Evolutionary conservation across 2,329 filamentous ascomycete genomes (phyloP), one percentile per base, ranked within the genome.

Genomic region (Purpureocillium takamizusanense): DNA sequence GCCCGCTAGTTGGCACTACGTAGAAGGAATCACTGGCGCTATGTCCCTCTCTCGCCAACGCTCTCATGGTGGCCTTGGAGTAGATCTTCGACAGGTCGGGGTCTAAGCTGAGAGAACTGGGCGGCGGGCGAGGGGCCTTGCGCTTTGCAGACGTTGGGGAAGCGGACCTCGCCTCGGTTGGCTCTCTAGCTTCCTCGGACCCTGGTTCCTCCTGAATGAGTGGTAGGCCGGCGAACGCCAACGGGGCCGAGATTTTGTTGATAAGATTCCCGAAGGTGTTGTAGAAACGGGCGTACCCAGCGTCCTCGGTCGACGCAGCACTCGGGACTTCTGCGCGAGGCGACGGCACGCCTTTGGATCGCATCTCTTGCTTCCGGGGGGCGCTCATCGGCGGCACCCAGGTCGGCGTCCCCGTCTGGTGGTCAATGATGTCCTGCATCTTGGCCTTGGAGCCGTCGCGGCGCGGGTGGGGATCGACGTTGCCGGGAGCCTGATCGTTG

Each of bases 211-310:
- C 69, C 14, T 69, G 53, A 21, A 78, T 75, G 5, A 98, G 70
- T 1, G 92, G 92, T 8, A 98, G 74, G 1, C 90, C 90, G 4
- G 92, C 87, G 63, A 95, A 98, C 4, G 89, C 90, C 23, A 98
- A 69, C 2, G 89, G 89, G 0, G 89, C 88, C 0, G 90, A 94
- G 11, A 97, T 76, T 50, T 82, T 84, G 44, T 87, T 92, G 54
- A 97, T 86, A 35, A 95, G 76, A 38, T 76, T 86, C 39, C 89
- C 88, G 52, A 95, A 95, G 1, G 87, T 88, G 42, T 76, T 89
- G 62, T 97, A 98, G 63, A 97, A 98, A 38, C 81, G 78, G 7
- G 86, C 78, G 55, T 95, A 98, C 6, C 86, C 82, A 40, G 90
- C 88, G 25, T 94, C 86, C 49, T 61, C 65, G 3, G 52, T 47